Base-by-base conservation (phyloP, 345 rosid species). In the Hibiscus trionum region DNA sequence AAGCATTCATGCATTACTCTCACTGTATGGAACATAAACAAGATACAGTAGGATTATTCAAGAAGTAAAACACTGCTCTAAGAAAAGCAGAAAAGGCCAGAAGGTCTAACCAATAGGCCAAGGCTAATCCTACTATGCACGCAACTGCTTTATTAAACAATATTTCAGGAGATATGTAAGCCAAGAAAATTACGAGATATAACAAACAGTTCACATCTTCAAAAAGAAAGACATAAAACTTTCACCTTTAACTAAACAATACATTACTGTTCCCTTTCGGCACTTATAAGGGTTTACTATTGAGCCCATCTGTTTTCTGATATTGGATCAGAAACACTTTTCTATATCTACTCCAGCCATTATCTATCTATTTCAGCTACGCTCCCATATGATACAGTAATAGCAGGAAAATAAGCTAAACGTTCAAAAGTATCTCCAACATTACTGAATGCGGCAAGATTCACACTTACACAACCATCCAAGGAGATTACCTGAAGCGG, bases 401-500 rank as follows among this genome's bases (percentile, higher is more conserved):
- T 59, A 26, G 33, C 11, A 71, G 42, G 37, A 4, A 21, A 35
- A 37, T 4, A 3, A 39, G 14, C 9, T 27, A 39, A 26, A 16
- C 4, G 0, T 66, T 56, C 39, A 74, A 35, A 50, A 15, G 15
- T 50, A 50, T 52, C 49, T 50, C 50, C 19, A 66, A 49, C 57
- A 14, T 31, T 8, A n/a, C 50, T 4, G 9, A 53, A 39, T 14
- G 24, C 15, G 29, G 47, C 17, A 62, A 14, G 21, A 5, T 24
- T 1, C 8, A 39, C 12, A 44, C 21, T 55, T 50, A 74, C 24
- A 49, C 29, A 57, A 44, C 27, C 46, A 72, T 29, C 52, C 50
- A 4, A 27, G 21, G 59, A 60, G 61, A 70, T 77, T 83, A 96
- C 99, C 99, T 83, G 97, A 91, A 77, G 83, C 83, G 69, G 87